A percentile compares a stretch with the other conserved stretches of the same genome.
Conservation (phyloP, 257 asterid genomes). For the Verbascum thapsus region DNA sequence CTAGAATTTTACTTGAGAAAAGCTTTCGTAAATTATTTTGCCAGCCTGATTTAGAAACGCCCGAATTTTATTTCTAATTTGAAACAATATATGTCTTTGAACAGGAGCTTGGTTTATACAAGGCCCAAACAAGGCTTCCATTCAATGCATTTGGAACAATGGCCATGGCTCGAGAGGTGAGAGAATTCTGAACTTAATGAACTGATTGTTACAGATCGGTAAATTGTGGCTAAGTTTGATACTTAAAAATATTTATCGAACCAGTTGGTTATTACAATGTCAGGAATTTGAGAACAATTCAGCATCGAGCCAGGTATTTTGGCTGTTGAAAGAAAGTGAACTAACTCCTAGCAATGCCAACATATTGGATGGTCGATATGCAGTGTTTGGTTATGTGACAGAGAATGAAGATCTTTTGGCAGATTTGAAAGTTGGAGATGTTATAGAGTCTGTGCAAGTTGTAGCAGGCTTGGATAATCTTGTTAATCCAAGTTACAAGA, state of each 20-base stretch:
- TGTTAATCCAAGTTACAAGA: slow-evolving; percentile 95
- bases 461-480: slow-evolving; percentile 91
- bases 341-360: slow-evolving; percentile 98
- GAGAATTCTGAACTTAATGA: slow-evolving; percentile 28
- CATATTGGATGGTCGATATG: slow-evolving; percentile 89
- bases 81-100: slow-evolving; percentile 29
- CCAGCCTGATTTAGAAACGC: no score
- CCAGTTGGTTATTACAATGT: slow-evolving; percentile 5
- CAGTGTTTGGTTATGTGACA: slow-evolving; percentile 87
- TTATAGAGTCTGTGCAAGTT: slow-evolving; percentile 85
- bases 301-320: slow-evolving; percentile 95
- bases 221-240: neutral
- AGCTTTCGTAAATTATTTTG: no score
- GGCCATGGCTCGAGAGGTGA: slow-evolving; percentile 99
- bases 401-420: slow-evolving; percentile 85
- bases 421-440: slow-evolving; percentile 95
- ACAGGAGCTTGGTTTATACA: slow-evolving; percentile 95
- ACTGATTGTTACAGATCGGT: neutral
- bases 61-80: neutral
- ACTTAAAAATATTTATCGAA: slow-evolving; percentile 13
- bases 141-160: slow-evolving; percentile 98
- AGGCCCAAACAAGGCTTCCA: slow-evolving; percentile 96
- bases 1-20: no score
- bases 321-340: slow-evolving; percentile 98
- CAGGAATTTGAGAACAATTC: slow-evolving; percentile 97